Base-by-base conservation (phyloP, 148 eudicot species). In the Silene latifolia region DNA sequence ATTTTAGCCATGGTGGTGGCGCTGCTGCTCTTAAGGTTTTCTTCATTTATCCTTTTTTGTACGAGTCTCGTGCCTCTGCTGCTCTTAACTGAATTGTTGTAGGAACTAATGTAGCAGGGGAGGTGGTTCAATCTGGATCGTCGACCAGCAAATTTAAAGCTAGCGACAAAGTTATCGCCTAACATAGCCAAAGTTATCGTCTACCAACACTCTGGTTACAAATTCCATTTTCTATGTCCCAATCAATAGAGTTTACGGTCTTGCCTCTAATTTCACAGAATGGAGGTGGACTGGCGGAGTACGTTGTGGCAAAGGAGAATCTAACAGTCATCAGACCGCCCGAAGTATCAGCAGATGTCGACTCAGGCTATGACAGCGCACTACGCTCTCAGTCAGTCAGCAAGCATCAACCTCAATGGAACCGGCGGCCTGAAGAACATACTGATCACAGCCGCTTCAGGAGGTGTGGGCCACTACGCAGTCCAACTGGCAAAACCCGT, bases 51-150 rank as follows among this genome's bases (percentile, higher is more conserved):
- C 29, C 29, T 27, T 27, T 27, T 27, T n/a, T n/a, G n/a, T n/a
- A n/a, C n/a, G n/a, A n/a, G n/a, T n/a, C n/a, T n/a, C n/a, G n/a
- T n/a, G n/a, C n/a, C n/a, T n/a, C n/a, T n/a, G n/a, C n/a, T n/a
- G n/a, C n/a, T n/a, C n/a, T n/a, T n/a, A n/a, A n/a, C n/a, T n/a
- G n/a, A n/a, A n/a, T 27, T 27, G 73, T 72, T 64, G 25, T 79
- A 91, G 97, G 78, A 24, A 80, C 82, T 81, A 94, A 91, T 81
- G 74, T 91, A 39, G 94, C 97, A 21, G 98, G 98, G 80, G 97
- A 89, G 73, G 87, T 93, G 17, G 89, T 87, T 56, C 86, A 87
- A 73, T 59, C 79, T 83, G 98, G 98, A 66, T 75, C 88, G 76
- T 80, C 53, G 67, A 93, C 86, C 60, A 77, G 69, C n/a, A 86